Conservation (phyloP, 306 rosid species). For the Notholithocarpus densiflorus region DNA sequence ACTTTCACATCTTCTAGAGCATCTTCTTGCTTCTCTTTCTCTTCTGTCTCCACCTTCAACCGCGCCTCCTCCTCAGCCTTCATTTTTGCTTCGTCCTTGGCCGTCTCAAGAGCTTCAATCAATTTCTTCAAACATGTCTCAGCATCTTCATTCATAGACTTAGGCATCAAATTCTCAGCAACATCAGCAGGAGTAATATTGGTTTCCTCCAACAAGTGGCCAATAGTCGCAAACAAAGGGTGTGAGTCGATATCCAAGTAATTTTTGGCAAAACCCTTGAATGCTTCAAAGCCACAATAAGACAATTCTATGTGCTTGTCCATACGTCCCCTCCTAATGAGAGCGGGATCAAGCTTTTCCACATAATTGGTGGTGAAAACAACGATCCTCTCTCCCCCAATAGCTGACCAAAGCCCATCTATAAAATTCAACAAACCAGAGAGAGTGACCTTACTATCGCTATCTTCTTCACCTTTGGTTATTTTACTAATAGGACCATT, state of each 20-base stretch:
- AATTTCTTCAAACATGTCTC: conserved; percentile 13
- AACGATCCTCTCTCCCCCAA: not conserved
- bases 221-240: no score
- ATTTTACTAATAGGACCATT: no score
- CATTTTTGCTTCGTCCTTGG: no score
- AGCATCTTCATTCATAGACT: no score
- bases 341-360: conserved; percentile 25
- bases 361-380: no score
- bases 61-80: no score
- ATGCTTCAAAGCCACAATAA: conserved; percentile 38
- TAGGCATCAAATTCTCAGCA: conserved; percentile 18
- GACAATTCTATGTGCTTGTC: conserved; percentile 40
- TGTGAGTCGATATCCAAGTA: no score
- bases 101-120: not conserved
- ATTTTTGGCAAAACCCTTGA: conserved; percentile 22
- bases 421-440: conserved; percentile 42
- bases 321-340: conserved; percentile 39
- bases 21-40: not conserved
- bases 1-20: not conserved
- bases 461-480: no score
- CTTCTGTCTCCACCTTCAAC: no score
- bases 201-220: no score
- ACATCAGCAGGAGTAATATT: conserved; percentile 31
- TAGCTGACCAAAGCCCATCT: conserved; percentile 55
- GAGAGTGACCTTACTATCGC: conserved; percentile 4